phyloP scores from a whole-genome alignment of 495 filamentous ascomycete genomes.

The Xylaria intraflava region DNA sequence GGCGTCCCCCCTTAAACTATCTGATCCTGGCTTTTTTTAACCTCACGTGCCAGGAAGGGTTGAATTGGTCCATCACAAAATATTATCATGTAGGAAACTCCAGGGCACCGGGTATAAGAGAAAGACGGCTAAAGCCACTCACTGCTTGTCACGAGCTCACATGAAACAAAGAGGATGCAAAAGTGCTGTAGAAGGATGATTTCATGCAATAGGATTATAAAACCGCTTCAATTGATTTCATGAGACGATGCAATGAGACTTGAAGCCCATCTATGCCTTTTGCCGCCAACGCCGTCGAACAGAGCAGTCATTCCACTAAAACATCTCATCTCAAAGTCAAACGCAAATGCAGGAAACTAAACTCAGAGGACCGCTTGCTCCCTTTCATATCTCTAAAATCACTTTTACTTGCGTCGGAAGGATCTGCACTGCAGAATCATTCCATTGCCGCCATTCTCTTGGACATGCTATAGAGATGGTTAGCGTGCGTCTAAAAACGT shows the following conservation, averaged over 20 bases:
- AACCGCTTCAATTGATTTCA: background rate
- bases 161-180: background rate
- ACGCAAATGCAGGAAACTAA: no score
- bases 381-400: background rate
- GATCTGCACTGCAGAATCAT: constrained; percentile 7
- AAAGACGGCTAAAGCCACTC: no score
- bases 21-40: no score
- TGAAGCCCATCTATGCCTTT: constrained; percentile 6
- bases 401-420: background rate
- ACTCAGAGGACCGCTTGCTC: background rate
- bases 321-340: background rate
- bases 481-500: constrained; percentile 14
- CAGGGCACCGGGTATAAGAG: no score
- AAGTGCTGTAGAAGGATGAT: background rate
- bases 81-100: no score
- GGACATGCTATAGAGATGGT: constrained; percentile 38
- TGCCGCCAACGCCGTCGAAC: constrained; percentile 9
- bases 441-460: constrained; percentile 38
- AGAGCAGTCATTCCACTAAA: constrained; percentile 5
- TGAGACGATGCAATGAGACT: constrained; percentile 18
- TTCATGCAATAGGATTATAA: background rate
- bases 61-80: no score
- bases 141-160: background rate
- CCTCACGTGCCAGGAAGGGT: no score
- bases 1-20: no score